These are phyloP conservation scores for Kodamaea sp. DNA, from an alignment of 1,139 yeast genomes.

Conservation along the genomic window DNA sequence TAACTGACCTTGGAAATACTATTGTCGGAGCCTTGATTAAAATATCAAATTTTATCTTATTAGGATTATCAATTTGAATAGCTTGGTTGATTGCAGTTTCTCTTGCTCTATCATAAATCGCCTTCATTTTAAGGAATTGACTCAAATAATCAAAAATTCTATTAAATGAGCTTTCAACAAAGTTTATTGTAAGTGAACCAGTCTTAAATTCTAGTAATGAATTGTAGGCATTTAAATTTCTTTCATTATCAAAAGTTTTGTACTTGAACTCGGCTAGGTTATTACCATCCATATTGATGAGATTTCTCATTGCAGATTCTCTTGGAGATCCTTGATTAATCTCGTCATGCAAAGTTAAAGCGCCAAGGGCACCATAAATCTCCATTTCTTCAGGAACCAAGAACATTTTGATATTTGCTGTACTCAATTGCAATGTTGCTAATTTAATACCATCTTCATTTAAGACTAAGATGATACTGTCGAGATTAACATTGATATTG, in stretches of 20 bases:
- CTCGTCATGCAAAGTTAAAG: constrained; percentile 75
- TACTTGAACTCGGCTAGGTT: constrained; percentile 80
- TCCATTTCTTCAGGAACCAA: constrained; percentile 78
- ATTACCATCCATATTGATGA: constrained; percentile 77
- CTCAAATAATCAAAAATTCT: constrained; percentile 64
- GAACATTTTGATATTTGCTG: constrained; percentile 65
- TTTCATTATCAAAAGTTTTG: constrained; percentile 69
- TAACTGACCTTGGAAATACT: constrained; percentile 63
- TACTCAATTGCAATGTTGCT: constrained; percentile 73
- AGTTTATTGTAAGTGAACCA: constrained; percentile 71
- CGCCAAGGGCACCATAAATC: constrained; percentile 73
- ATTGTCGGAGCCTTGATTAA: constrained; percentile 77
- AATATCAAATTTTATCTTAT: constrained; percentile 66
- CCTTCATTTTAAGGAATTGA: constrained; percentile 82
- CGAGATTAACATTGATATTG: constrained; percentile 63
- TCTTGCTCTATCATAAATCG: constrained; percentile 80
- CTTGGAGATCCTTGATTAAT: constrained; percentile 59
- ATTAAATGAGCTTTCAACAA: constrained; percentile 76
- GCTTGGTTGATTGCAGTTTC: constrained; percentile 76
- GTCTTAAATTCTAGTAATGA: constrained; percentile 65
- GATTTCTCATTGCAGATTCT: constrained; percentile 57
- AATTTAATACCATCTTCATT: constrained; percentile 82
- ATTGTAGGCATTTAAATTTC: constrained; percentile 47
- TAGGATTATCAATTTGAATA: constrained; percentile 58
- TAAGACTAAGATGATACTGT: constrained; percentile 69